Conservation (phyloP, 768 basidiomycete species). For the Tricholoma furcatifolium region DNA sequence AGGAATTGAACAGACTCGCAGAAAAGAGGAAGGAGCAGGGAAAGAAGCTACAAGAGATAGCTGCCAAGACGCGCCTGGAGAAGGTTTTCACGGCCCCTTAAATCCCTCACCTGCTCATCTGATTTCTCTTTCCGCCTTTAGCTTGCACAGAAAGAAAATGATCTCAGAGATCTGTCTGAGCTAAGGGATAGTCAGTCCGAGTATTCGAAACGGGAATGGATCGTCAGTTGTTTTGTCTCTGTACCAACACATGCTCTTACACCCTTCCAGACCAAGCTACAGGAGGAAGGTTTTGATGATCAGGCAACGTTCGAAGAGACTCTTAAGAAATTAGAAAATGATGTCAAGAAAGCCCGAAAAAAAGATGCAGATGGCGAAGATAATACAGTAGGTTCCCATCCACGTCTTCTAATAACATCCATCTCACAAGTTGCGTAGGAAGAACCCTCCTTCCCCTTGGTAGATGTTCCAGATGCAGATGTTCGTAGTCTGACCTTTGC, state of each 20-base stretch:
- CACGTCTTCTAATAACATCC: neutral
- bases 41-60: conserved; percentile 85
- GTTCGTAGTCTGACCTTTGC: conserved; percentile 38
- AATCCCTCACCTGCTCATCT: neutral
- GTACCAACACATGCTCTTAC: neutral
- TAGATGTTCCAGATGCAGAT: conserved; percentile 90
- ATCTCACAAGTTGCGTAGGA: conserved; percentile 41
- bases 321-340: conserved; percentile 83
- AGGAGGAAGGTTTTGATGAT: conserved; percentile 70
- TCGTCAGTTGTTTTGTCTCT: conserved; percentile 34
- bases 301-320: conserved; percentile 77
- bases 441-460: conserved; percentile 84
- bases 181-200: conserved; percentile 61
- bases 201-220: conserved; percentile 75
- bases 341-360: conserved; percentile 74
- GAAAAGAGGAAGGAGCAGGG: conserved; percentile 89
- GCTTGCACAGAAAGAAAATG: conserved; percentile 75
- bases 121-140: conserved; percentile 23
- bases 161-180: conserved; percentile 62
- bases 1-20: conserved; percentile 74
- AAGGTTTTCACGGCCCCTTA: conserved; percentile 49
- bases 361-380: conserved; percentile 82
- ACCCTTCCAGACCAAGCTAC: conserved; percentile 49
- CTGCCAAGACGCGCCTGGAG: conserved; percentile 79
- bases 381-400: conserved; percentile 34